Evolutionary conservation across 768 basidiomycete genomes (phyloP).

Genomic region (Vararia minispora): DNA sequence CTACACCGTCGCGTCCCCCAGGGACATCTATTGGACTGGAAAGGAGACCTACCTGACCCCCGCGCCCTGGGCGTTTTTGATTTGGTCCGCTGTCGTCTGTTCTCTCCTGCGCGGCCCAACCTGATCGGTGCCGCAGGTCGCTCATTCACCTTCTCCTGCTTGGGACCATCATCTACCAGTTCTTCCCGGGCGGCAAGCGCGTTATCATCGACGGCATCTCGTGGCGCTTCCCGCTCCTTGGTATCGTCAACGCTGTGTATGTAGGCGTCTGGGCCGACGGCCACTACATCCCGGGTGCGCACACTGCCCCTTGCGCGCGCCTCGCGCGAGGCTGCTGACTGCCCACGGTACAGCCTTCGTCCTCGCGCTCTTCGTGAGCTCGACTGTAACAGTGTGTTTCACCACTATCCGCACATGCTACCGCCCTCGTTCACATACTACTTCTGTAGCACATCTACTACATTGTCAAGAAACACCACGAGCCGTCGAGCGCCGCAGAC

Average conservation of each 20-base stretch:
- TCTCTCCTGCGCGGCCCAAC: slow-evolving; percentile 1
- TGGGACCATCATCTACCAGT: slow-evolving; percentile 86
- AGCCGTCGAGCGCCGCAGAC: slow-evolving; percentile 50
- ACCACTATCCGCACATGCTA: slow-evolving; percentile 14
- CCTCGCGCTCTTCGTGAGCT: slow-evolving; percentile 80
- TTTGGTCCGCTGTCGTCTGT: slow-evolving; percentile 44
- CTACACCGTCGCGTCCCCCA: slow-evolving; percentile 72
- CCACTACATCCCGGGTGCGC: slow-evolving; percentile 56
- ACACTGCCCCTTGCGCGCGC: no score
- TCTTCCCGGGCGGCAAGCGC: slow-evolving; percentile 64
- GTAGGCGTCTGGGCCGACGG: slow-evolving; percentile 76
- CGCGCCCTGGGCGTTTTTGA: slow-evolving; percentile 86
- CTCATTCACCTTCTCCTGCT: slow-evolving; percentile 86
- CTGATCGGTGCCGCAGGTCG: slow-evolving; percentile 37
- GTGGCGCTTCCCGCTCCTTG: slow-evolving; percentile 89
- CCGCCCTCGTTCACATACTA: slow-evolving; percentile 23
- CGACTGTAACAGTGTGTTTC: slow-evolving; percentile 38
- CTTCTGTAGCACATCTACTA: slow-evolving; percentile 80
- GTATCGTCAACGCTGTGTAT: slow-evolving; percentile 79
- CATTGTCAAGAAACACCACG: slow-evolving; percentile 79
- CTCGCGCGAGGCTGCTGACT: slow-evolving; percentile 10
- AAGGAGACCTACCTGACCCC: slow-evolving; percentile 93
- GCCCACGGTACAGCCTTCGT: slow-evolving; percentile 54
- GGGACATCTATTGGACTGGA: slow-evolving; percentile 55
- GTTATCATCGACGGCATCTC: slow-evolving; percentile 79